phyloP scores from a whole-genome alignment of 2,329 filamentous ascomycete genomes.

The Diaporthe vexans region DNA sequence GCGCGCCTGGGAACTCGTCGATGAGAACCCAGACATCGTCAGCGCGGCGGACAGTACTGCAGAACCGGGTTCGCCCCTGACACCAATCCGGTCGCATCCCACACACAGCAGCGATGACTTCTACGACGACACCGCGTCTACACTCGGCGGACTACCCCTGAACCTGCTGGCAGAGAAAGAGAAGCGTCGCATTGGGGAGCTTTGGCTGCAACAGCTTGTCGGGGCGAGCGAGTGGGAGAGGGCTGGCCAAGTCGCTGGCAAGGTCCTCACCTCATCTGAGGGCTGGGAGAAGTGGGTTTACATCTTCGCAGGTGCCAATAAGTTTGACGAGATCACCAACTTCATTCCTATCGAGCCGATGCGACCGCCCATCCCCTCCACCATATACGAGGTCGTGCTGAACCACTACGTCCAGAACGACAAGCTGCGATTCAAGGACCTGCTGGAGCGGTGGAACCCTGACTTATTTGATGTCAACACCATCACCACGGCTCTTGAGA shows the following conservation, averaged over 20 bases:
- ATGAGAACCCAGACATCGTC: conserved; percentile 86
- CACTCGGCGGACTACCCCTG: conserved; percentile 71
- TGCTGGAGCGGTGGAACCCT: conserved; percentile 86
- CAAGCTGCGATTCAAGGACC: conserved; percentile 79
- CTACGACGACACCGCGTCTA: conserved; percentile 79
- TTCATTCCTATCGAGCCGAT: conserved; percentile 85
- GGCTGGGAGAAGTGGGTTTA: conserved; percentile 98
- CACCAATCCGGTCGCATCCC: conserved; percentile 50
- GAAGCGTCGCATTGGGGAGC: conserved; percentile 90
- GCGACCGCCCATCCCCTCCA: conserved; percentile 81
- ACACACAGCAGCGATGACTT: conserved; percentile 70
- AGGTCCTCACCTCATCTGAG: conserved; percentile 82
- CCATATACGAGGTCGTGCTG: conserved; percentile 90
- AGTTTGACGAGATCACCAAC: conserved; percentile 90
- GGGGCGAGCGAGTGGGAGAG: conserved; percentile 79
- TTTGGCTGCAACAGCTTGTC: conserved; percentile 92
- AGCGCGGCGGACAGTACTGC: conserved; percentile 56
- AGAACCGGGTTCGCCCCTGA: conserved; percentile 54
- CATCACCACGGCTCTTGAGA: conserved; percentile 84
- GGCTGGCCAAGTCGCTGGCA: conserved; percentile 85
- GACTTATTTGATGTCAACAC: conserved; percentile 86
- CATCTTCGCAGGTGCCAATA: conserved; percentile 87
- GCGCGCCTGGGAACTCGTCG: conserved; percentile 89
- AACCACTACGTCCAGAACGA: conserved; percentile 89
- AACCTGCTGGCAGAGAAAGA: conserved; percentile 84